Percentiles rank a stretch among this genome's conserved stretches.
phyloP scores from a whole-genome alignment of 164 flowering plant genomes.

The Aristolochia contorta region DNA sequence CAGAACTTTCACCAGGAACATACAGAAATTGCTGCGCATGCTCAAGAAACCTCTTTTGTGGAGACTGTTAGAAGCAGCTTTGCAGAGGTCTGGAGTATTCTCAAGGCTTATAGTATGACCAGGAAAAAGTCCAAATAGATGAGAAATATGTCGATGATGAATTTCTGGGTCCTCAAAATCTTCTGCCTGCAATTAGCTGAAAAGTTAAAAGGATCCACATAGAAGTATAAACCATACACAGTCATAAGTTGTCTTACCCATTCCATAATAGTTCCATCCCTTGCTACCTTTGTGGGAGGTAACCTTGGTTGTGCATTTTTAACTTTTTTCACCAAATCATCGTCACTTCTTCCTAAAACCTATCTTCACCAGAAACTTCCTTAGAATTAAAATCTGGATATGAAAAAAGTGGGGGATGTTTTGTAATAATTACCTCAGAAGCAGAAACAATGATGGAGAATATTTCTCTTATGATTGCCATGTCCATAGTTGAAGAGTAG shows the following conservation, averaged over 20 bases:
- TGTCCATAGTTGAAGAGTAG: slow-evolving; percentile 92
- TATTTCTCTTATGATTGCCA: slow-evolving; percentile 74
- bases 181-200: slow-evolving; percentile 42
- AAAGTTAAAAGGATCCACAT: not conserved
- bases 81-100: slow-evolving; percentile 66
- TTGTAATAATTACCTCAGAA: slow-evolving; percentile 47
- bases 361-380: slow-evolving; percentile 14
- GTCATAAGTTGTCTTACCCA: slow-evolving; percentile 46
- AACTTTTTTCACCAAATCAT: slow-evolving; percentile 42
- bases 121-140: slow-evolving; percentile 83
- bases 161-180: slow-evolving; percentile 82
- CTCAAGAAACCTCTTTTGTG: slow-evolving; percentile 57
- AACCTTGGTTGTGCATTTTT: slow-evolving; percentile 50
- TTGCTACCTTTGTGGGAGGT: slow-evolving; percentile 55
- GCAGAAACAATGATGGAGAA: slow-evolving; percentile 64
- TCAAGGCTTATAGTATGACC: slow-evolving; percentile 76
- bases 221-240: not conserved
- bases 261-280: slow-evolving; percentile 92
- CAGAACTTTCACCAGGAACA: not conserved
- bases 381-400: not conserved
- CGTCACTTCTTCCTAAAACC: slow-evolving; percentile 61
- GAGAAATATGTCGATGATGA: slow-evolving; percentile 84
- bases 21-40: not conserved
- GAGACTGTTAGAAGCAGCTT: slow-evolving; percentile 75
- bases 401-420: slow-evolving; percentile 6